phyloP scores from a whole-genome alignment of 2,329 filamentous ascomycete species.

The Calonectria fujianensis region DNA sequence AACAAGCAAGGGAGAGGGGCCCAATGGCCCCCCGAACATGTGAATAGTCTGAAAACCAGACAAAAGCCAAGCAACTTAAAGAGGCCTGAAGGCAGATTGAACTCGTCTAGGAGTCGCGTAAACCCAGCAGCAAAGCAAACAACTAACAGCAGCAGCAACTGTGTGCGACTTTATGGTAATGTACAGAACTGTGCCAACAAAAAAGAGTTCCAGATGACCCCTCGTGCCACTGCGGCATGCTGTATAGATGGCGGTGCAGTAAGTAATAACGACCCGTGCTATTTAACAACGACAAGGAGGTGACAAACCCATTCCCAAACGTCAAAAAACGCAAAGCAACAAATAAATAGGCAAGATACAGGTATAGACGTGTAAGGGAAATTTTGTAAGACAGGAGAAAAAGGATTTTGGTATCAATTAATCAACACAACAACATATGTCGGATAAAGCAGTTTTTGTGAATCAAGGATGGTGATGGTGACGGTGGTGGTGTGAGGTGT shows the following conservation, averaged over 20 bases:
- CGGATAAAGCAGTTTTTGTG: conserved; percentile 51
- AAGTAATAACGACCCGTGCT: conserved; percentile 55
- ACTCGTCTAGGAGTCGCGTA: conserved; percentile 61
- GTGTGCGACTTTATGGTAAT: conserved; percentile 71
- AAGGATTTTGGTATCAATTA: conserved; percentile 63
- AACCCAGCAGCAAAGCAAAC: conserved; percentile 59
- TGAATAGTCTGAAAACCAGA: conserved; percentile 46
- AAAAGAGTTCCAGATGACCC: conserved; percentile 63
- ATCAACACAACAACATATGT: conserved; percentile 58
- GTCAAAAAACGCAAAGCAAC: conserved; percentile 48
- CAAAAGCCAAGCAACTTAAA: conserved; percentile 57
- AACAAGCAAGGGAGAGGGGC: conserved; percentile 41
- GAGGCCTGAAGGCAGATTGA: conserved; percentile 59
- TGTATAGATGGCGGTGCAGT: conserved; percentile 54
- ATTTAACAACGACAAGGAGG: conserved; percentile 55
- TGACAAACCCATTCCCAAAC: conserved; percentile 59
- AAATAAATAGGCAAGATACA: conserved; percentile 50
- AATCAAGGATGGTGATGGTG: conserved; percentile 44
- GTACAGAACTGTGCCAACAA: conserved; percentile 70
- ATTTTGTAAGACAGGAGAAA: conserved; percentile 48
- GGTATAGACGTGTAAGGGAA: conserved; percentile 52
- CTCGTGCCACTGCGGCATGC: conserved; percentile 57
- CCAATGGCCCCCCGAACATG: conserved; percentile 25
- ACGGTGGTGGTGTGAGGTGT: conserved; percentile 41
- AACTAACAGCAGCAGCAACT: conserved; percentile 64